Evolutionary conservation across 2,329 filamentous ascomycete species (phyloP).

Genomic region (Coleophoma cylindrospora): DNA sequence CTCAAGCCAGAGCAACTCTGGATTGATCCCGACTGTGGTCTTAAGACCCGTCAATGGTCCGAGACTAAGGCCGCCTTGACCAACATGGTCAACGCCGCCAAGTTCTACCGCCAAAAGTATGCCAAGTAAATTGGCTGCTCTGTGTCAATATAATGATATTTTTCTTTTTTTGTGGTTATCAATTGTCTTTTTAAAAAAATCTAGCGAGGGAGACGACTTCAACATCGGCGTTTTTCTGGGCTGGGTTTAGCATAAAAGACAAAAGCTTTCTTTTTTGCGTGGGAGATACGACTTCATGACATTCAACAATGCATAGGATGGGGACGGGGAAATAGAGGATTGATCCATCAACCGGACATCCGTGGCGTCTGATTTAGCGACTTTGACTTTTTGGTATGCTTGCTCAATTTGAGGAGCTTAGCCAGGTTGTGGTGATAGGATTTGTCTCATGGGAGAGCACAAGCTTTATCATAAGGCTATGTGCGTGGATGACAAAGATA

Average conservation of each 20-base stretch:
- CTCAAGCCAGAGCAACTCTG: constrained; percentile 98
- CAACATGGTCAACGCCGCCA: constrained; percentile 98
- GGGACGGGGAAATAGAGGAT: constrained; percentile 9
- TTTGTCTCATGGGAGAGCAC: not conserved
- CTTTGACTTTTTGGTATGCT: too few relatives aligned
- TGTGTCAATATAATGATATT: constrained; percentile 2
- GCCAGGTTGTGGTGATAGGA: not conserved
- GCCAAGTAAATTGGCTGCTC: constrained; percentile 26
- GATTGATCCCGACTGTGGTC: constrained; percentile 98
- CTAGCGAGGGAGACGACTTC: constrained; percentile 35
- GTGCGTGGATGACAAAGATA: not conserved
- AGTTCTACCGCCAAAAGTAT: constrained; percentile 91
- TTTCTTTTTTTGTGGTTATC: constrained; percentile 9
- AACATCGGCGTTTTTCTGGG: constrained; percentile 40
- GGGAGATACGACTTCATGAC: constrained; percentile 7
- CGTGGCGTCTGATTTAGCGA: constrained; percentile 10
- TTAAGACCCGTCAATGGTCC: constrained; percentile 98
- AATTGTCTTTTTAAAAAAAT: constrained; percentile 13
- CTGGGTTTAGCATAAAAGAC: constrained; percentile 18
- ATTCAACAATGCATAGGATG: constrained; percentile 26
- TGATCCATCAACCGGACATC: constrained; percentile 31
- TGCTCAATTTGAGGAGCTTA: too few relatives aligned
- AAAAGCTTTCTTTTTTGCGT: constrained; percentile 19
- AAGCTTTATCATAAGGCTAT: not conserved
- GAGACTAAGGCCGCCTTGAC: constrained; percentile 94